A percentile compares a stretch with the other conserved stretches of the same genome.
phyloP scores from a whole-genome alignment of 2,329 filamentous ascomycete species.

The Colletotrichum limetticola region DNA sequence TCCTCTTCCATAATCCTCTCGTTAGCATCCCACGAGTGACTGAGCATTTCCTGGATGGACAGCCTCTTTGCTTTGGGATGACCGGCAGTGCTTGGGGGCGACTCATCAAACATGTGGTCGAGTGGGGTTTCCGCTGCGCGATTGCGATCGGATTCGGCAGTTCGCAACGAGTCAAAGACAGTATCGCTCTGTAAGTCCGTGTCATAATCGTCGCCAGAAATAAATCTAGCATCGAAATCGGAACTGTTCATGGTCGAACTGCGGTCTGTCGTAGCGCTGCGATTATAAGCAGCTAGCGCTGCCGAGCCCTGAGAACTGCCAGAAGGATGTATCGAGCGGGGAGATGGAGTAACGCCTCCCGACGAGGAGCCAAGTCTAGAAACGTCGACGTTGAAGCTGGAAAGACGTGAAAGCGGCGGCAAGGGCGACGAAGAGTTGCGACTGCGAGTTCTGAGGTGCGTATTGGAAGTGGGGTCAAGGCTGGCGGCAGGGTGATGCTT shows the following conservation, averaged over 20 bases:
- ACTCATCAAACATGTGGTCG: conserved; percentile 86
- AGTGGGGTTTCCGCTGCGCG: conserved; percentile 76
- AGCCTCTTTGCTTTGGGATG: conserved; percentile 64
- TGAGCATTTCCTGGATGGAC: conserved; percentile 69
- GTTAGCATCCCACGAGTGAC: conserved; percentile 63
- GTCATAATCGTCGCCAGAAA: conserved; percentile 80
- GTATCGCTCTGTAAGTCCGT: conserved; percentile 83
- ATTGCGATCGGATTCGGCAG: conserved; percentile 73
- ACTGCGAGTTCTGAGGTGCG: conserved; percentile 45
- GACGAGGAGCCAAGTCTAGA: conserved; percentile 56
- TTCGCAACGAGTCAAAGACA: conserved; percentile 80
- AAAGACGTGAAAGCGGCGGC: conserved; percentile 63
- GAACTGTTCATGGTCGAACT: conserved; percentile 76
- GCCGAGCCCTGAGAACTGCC: conserved; percentile 54
- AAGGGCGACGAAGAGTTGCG: conserved; percentile 66
- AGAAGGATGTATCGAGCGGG: conserved; percentile 54
- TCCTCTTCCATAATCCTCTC: conserved; percentile 72
- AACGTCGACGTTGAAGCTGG: conserved; percentile 66
- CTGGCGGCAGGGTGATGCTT: conserved; percentile 43
- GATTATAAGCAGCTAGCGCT: conserved; percentile 53
- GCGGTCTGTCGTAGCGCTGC: conserved; percentile 57
- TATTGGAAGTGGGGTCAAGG: conserved; percentile 41
- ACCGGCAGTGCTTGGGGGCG: conserved; percentile 69
- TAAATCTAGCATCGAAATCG: conserved; percentile 73
- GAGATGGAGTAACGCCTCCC: conserved; percentile 48